Evolutionary conservation across 2,329 filamentous ascomycete species (phyloP), one percentile per base, ranked within the genome.

Genomic region (Didymella pinodella): DNA sequence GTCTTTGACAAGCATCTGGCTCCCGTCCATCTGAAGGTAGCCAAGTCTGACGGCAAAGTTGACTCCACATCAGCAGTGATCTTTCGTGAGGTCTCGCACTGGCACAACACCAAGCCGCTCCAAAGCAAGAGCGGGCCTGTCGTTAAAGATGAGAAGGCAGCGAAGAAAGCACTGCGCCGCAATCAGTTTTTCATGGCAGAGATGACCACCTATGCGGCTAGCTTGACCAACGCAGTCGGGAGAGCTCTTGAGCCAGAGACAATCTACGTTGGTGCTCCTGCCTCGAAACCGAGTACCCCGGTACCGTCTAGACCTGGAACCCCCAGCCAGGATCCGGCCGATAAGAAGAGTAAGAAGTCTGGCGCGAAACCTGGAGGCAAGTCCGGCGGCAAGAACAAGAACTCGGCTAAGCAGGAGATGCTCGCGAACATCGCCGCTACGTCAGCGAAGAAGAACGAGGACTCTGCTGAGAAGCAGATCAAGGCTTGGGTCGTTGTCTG

Each of bases 151-250:
- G 66, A 68, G 77, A 65, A 76, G 73, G 48, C 68, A 62, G 61
- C 67, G 49, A 71, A 69, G 52, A 69, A 69, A 28, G 57, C 75
- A 72, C 52, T 79, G 71, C 59, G 78, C 80, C 78, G 78, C 52
- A 87, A 89, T 44, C 89, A 92, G 66, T 81, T 80, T 50, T 87
- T 86, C 68, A 89, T 90, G 84, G 83, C 84, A 1, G 87, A 90
- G 58, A 90, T 90, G 75, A 82, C 83, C 28, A 80, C 82, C 1
- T 93, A 92, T 70, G 88, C 90, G 1, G 88, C 87, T 12, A 91
- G 88, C 73, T 79, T 92, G 46, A 90, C 88, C 0, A 88, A 87
- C 56, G 81, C 86, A 0, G 79, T 82, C 2, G 88, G 88, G 3
- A 90, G 87, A 63, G 79, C 78, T 2, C 80, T 91, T 5, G 81